Conservation (phyloP, 1,139 yeast species). For the Casaregolazyma lundiana region DNA sequence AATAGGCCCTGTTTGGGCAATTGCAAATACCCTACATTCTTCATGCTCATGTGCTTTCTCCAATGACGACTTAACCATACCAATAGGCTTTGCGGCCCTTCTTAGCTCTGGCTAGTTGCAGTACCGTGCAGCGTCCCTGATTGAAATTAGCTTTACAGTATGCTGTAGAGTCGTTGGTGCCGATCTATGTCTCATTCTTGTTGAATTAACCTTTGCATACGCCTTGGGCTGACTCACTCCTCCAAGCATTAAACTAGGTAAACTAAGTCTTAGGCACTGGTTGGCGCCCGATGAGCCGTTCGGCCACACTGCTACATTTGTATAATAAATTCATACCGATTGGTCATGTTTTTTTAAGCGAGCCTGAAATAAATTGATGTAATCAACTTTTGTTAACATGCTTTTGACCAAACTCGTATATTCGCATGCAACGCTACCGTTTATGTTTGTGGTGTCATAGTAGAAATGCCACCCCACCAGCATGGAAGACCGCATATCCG, state of each 20-base stretch:
- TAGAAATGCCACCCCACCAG: too few species aligned
- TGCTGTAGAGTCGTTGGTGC: not conserved
- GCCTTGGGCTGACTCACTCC: too few species aligned
- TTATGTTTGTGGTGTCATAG: too few species aligned
- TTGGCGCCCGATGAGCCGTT: not conserved
- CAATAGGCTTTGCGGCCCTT: not conserved
- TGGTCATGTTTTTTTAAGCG: not conserved
- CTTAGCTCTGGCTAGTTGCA: not conserved
- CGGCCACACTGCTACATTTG: not conserved
- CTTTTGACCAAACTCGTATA: not conserved
- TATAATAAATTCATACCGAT: not conserved
- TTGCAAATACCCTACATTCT: not conserved
- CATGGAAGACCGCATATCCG: too few species aligned
- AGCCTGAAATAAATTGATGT: not conserved
- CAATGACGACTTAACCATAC: not conserved
- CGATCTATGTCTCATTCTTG: not conserved
- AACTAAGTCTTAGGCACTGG: too few species aligned
- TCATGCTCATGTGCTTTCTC: not conserved
- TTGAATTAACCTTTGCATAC: too few species aligned
- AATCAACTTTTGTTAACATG: not conserved
- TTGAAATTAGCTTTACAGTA: not conserved
- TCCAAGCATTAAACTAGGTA: too few species aligned
- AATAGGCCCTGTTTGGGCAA: not conserved
- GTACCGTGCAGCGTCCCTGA: not conserved
- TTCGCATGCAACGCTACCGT: not conserved